Base-by-base conservation (phyloP, 495 filamentous ascomycete genomes). In the Hapsidospora chrysogenum region DNA sequence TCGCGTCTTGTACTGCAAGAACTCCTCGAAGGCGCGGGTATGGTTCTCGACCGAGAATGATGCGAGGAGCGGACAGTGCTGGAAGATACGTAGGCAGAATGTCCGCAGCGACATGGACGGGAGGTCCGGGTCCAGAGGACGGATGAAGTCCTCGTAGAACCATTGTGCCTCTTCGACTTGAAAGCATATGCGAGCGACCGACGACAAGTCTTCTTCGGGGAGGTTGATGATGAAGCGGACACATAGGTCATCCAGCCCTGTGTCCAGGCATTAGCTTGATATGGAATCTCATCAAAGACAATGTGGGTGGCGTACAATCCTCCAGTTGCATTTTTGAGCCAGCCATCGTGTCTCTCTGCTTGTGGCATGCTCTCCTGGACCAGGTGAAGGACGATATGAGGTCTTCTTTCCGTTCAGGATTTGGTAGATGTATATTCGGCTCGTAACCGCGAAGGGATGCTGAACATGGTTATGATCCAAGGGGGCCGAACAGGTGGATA, bases 71-170 rank as follows among this genome's bases (percentile, higher is more conserved):
- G 89, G 89, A 44, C 86, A 94, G 50, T 92, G 85, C 37, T 82
- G 74, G 50, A 96, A 94, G 41, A 96, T 89, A 42, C 78, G 76
- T 27, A 85, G 58, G 40, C 76, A 82, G 54, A 97, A 97, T 18
- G 61, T 70, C 31, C 80, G 74, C 8, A 96, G 69, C 23, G 74
- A 74, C 55, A 96, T 73, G 2, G 79, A 83, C 5, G 92, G 92
- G 3, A 96, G 61, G 21, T 66, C 64, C 7, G 85, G 84, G 49
- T 94, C 83, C 36, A 86, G 61, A 20, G 85, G 85, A 23, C 92
- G 80, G 55, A 97, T 81, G 50, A 96, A 97, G 57, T 97, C 89
- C 58, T 96, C 92, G 74, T 95, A 97, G 56, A 85, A 96, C 89
- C 89, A 97, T 79, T 97, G 89, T 49, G 89, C 89, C 50, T 95